These are phyloP conservation scores for Chenopodium berlandieri DNA, from an alignment of 148 eudicot genomes.

Conservation along the genomic window DNA sequence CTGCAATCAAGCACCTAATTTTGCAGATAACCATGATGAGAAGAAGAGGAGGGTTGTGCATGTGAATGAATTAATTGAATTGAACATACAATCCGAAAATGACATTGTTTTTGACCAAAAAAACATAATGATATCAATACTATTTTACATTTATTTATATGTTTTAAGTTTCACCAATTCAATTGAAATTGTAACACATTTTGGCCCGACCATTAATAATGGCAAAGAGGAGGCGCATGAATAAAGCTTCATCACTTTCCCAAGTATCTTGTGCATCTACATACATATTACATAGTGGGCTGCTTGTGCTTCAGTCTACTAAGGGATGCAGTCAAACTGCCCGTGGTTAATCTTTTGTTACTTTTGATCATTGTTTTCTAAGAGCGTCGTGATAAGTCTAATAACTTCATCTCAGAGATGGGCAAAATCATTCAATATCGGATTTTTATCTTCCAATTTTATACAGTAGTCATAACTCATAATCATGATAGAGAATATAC, in stretches of 20 bases:
- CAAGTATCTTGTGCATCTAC: neutral
- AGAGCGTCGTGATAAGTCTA: no score
- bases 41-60: neutral
- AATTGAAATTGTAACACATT: neutral
- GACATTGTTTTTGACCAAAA: neutral
- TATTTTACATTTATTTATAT: neutral
- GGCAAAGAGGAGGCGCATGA: slow-evolving; percentile 19
- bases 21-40: neutral
- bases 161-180: neutral
- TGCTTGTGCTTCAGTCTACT: slow-evolving; percentile 7
- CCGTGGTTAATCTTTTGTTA: neutral
- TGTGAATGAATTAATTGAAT: neutral
- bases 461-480: no score
- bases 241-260: slow-evolving; percentile 9
- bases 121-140: slow-evolving; percentile 11
- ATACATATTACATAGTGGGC: neutral
- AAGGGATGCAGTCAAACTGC: neutral
- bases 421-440: no score
- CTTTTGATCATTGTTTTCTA: neutral
- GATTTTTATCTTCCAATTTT: no score
- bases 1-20: slow-evolving; percentile 9
- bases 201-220: slow-evolving; percentile 29
- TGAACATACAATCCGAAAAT: neutral
- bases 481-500: no score
- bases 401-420: no score